Evolutionary conservation across 331 rosid species (phyloP).

Genomic region (Rhamnella rubrinervis): DNA sequence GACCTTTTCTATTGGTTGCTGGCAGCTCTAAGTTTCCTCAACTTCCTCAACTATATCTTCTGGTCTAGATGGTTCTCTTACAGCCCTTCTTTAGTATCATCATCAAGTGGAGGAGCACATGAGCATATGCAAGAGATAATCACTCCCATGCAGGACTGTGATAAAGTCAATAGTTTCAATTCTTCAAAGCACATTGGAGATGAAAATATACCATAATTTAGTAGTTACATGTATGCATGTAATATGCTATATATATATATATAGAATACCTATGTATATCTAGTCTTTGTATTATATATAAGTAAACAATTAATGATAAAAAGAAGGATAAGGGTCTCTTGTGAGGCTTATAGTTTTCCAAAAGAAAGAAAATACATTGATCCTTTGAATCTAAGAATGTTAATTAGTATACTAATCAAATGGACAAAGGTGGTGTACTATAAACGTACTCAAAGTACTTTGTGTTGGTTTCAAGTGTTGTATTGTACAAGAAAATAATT

Average conservation of each 20-base stretch:
- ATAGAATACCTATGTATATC: background rate
- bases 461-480: too few relatives aligned
- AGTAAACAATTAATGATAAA: too few relatives aligned
- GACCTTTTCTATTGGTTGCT: constrained; percentile 90
- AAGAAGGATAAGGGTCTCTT: too few relatives aligned
- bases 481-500: too few relatives aligned
- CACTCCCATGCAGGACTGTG: constrained; percentile 4
- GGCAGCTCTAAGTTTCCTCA: constrained; percentile 71
- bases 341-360: too few relatives aligned
- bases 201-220: constrained; percentile 31
- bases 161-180: constrained; percentile 13
- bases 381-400: too few relatives aligned
- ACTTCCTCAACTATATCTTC: constrained; percentile 73
- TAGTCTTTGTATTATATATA: background rate
- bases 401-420: too few relatives aligned
- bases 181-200: constrained; percentile 27
- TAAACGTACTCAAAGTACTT: too few relatives aligned
- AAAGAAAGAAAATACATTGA: too few relatives aligned
- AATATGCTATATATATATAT: constrained; percentile 1
- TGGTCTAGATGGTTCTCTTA: constrained; percentile 68
- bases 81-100: constrained; percentile 26
- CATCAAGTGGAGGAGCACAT: constrained; percentile 16
- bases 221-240: constrained; percentile 6
- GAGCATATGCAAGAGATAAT: background rate
- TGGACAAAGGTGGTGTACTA: too few relatives aligned